Percentiles rank a stretch among this genome's conserved stretches.
Evolutionary conservation across 2,329 filamentous ascomycete genomes (phyloP).

Genomic region (Microdochium trichocladiopsis): DNA sequence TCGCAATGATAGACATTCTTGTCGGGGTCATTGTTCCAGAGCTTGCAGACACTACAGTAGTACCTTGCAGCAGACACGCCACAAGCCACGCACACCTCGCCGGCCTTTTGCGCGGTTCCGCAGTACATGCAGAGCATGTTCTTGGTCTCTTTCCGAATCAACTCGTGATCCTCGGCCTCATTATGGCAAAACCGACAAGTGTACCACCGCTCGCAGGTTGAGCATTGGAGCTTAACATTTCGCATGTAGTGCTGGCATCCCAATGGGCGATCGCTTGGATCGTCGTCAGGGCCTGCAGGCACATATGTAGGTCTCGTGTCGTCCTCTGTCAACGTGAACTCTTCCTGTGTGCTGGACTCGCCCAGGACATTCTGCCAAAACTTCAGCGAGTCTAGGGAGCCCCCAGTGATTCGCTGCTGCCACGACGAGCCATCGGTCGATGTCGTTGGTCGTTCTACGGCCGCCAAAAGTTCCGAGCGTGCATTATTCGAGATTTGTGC

Average conservation of each 20-base stretch:
- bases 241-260: slow-evolving; percentile 92
- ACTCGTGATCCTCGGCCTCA: slow-evolving; percentile 66
- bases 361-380: slow-evolving; percentile 47
- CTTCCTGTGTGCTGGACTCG: slow-evolving; percentile 29
- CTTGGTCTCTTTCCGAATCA: slow-evolving; percentile 77
- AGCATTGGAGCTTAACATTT: slow-evolving; percentile 94
- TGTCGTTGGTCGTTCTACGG: not conserved
- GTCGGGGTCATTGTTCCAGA: slow-evolving; percentile 89
- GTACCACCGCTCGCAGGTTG: slow-evolving; percentile 84
- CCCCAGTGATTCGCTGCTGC: slow-evolving; percentile 33
- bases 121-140: slow-evolving; percentile 99
- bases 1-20: slow-evolving; percentile 95
- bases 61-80: slow-evolving; percentile 75
- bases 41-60: slow-evolving; percentile 89
- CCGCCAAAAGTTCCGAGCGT: slow-evolving; percentile 19
- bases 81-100: slow-evolving; percentile 72
- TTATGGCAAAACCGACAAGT: slow-evolving; percentile 95
- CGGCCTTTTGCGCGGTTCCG: slow-evolving; percentile 73
- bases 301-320: slow-evolving; percentile 65
- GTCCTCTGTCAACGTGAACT: slow-evolving; percentile 45
- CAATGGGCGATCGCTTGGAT: slow-evolving; percentile 39
- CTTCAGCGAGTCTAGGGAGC: slow-evolving; percentile 46
- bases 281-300: slow-evolving; percentile 39
- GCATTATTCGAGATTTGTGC: slow-evolving; percentile 29
- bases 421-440: slow-evolving; percentile 12